Evolutionary conservation across 2,329 filamentous ascomycete species (phyloP).

Genomic region (Monosporascus cannonballus): DNA sequence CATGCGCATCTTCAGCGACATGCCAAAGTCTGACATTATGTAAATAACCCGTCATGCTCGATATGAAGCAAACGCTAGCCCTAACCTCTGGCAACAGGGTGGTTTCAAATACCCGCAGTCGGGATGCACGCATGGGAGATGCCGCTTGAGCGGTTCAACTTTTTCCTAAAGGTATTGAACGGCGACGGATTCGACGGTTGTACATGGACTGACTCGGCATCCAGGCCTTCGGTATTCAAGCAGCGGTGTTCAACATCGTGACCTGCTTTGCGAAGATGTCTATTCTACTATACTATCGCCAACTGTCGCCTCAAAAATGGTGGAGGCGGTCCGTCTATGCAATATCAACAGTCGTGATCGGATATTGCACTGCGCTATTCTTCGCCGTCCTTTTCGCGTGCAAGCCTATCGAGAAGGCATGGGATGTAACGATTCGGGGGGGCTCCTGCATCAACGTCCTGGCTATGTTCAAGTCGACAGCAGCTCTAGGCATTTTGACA

Average conservation of each 20-base stretch:
- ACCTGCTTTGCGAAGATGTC: neutral
- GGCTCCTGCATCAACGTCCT: neutral
- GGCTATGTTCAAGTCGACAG: neutral
- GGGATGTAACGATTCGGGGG: neutral
- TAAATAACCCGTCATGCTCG: neutral
- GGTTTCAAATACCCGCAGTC: neutral
- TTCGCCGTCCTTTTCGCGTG: neutral
- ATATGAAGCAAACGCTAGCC: neutral
- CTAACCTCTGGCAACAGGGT: neutral
- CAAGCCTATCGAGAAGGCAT: neutral
- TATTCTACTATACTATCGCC: neutral
- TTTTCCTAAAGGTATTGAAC: neutral
- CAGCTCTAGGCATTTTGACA: neutral
- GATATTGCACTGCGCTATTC: neutral
- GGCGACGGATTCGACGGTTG: neutral
- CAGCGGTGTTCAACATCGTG: neutral
- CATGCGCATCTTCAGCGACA: neutral
- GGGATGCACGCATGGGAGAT: constrained; percentile 1
- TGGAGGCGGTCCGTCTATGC: neutral
- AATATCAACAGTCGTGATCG: neutral
- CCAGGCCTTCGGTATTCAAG: neutral
- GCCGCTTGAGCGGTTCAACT: neutral
- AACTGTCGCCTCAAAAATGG: constrained; percentile 1
- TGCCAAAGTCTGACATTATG: neutral
- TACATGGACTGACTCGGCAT: neutral